These are phyloP conservation scores for Massarina eburnea DNA, from an alignment of 2,329 filamentous ascomycete genomes.

Conservation along the genomic window DNA sequence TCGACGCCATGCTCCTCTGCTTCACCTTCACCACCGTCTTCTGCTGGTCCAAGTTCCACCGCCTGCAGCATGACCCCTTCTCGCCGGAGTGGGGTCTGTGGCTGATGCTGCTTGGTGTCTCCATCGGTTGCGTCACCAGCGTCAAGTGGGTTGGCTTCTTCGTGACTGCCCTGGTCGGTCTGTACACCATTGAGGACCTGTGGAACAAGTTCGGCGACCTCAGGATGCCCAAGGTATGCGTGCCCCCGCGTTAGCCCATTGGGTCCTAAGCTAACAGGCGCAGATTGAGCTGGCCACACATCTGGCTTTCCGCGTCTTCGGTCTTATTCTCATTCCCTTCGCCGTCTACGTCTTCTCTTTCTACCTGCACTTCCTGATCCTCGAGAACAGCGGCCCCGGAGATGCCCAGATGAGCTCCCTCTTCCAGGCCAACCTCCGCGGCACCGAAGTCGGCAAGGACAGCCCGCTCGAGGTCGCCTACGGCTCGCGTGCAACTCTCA, in stretches of 20 bases:
- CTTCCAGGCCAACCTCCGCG: constrained; percentile 94
- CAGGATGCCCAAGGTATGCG: constrained; percentile 76
- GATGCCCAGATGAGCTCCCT: constrained; percentile 99
- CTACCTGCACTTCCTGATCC: constrained; percentile 88
- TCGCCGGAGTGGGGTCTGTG: constrained; percentile 91
- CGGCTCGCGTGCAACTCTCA: constrained; percentile 87
- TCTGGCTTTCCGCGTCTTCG: constrained; percentile 75
- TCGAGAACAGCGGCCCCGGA: constrained; percentile 90
- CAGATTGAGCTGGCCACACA: constrained; percentile 72
- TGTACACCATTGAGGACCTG: constrained; percentile 94
- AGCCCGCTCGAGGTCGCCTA: constrained; percentile 90
- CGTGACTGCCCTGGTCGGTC: constrained; percentile 87
- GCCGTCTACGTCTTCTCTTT: constrained; percentile 96
- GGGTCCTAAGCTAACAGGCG: constrained; percentile 22
- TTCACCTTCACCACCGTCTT: constrained; percentile 98
- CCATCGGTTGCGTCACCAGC: constrained; percentile 96
- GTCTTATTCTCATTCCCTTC: constrained; percentile 84
- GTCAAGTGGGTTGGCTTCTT: constrained; percentile 98
- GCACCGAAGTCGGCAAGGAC: constrained; percentile 90
- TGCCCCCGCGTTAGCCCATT: not conserved
- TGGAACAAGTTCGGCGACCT: constrained; percentile 97
- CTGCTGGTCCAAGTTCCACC: constrained; percentile 97
- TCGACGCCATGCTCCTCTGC: constrained; percentile 98
- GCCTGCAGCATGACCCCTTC: constrained; percentile 81
- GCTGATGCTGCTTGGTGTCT: constrained; percentile 90